phyloP scores from a whole-genome alignment of 148 eudicot species.

The Arctostaphylos glauca region DNA sequence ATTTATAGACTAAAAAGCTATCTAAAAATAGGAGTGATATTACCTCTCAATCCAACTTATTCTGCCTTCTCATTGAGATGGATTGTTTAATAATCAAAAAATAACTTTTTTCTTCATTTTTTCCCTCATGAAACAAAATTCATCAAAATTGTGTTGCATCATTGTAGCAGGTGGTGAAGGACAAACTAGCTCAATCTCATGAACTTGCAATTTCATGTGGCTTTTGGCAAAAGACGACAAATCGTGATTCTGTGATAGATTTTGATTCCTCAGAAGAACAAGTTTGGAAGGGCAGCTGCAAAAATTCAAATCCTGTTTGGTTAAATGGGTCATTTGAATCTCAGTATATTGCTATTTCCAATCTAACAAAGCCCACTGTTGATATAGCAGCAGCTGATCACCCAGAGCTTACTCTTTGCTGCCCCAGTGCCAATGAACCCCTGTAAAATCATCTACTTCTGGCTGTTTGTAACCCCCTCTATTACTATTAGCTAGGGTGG shows the following conservation, averaged over 20 bases:
- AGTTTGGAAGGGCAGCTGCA: background rate
- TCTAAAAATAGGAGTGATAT: too few species aligned
- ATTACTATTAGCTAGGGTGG: too few species aligned
- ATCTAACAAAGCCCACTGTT: background rate
- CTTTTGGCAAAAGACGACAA: background rate
- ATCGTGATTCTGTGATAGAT: background rate
- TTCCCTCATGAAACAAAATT: too few species aligned
- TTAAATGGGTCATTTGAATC: slow-evolving; percentile 15
- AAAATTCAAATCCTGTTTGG: background rate
- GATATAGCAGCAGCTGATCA: slow-evolving; percentile 19
- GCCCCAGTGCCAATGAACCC: slow-evolving; percentile 20
- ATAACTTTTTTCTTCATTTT: too few species aligned
- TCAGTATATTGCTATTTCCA: background rate
- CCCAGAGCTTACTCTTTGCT: slow-evolving; percentile 32
- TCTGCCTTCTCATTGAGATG: too few species aligned
- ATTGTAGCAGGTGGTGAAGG: slow-evolving; percentile 5
- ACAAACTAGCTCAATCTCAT: background rate
- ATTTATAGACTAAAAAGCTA: too few species aligned
- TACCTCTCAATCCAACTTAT: too few species aligned
- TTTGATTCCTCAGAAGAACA: background rate
- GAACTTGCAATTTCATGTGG: background rate
- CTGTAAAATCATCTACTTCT: background rate
- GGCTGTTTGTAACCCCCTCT: too few species aligned
- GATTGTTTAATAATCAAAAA: too few species aligned
- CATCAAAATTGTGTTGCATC: background rate